Conservation (phyloP, 1,284 basidiomycete genomes). For the Irpex lacteus region DNA sequence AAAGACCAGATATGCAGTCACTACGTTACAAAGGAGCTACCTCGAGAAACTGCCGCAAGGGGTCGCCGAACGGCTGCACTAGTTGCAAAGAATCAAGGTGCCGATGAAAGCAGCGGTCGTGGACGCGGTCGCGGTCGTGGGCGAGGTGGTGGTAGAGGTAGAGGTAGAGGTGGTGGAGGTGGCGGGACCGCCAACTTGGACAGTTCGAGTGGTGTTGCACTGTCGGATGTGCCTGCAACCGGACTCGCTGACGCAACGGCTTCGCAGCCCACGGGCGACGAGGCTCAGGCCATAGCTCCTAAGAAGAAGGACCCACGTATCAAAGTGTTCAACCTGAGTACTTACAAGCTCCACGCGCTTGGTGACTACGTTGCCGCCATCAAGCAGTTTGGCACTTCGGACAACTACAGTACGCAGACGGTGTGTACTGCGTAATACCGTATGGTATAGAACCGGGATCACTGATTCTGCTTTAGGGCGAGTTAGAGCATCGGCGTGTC, state of each 20-base stretch:
- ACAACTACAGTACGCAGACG: conserved; percentile 26
- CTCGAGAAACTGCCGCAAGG: conserved; percentile 20
- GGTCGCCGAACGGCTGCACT: conserved; percentile 11
- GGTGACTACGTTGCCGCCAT: conserved; percentile 32
- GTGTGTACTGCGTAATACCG: conserved; percentile 8
- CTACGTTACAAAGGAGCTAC: conserved; percentile 26
- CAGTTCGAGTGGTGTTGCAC: no score
- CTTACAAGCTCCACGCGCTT: conserved; percentile 33
- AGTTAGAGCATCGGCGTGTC: conserved; percentile 31
- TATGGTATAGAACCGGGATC: no score
- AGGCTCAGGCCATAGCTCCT: no score
- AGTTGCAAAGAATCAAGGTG: conserved; percentile 20
- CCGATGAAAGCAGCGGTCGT: conserved; percentile 11
- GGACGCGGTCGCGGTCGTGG: neutral
- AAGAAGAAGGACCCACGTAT: neutral
- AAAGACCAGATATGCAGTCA: conserved; percentile 12
- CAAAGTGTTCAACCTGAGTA: conserved; percentile 24
- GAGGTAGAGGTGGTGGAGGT: no score
- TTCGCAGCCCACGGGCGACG: no score
- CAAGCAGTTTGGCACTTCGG: conserved; percentile 29
- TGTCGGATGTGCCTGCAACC: no score
- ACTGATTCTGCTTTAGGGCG: conserved; percentile 23
- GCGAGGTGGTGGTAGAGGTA: no score
- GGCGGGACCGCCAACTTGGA: no score
- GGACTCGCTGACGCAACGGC: conserved; percentile 21